Base-by-base conservation (phyloP, 78 protist species). In the Dictyostelium brefeldianum region DNA sequence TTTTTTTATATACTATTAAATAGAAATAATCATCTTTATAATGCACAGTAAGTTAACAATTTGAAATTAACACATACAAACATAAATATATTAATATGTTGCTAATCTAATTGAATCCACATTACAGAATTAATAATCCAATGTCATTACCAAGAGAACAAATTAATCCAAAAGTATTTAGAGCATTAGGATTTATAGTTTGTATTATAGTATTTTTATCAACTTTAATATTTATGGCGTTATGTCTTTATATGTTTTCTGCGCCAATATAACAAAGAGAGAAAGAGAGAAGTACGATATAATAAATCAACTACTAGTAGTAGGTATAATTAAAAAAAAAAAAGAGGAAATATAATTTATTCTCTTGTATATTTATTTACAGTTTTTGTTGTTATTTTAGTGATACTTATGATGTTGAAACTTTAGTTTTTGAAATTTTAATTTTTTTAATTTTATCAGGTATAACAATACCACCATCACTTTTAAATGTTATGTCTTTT, bases 141-240 rank as follows among this genome's bases (percentile, higher is more conserved):
- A 78, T 78, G 73, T 78, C 70, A 20, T 54, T 78, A 56, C 83
- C 83, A 17, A 78, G 83, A 54, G 83, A 78, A 20, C 83, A 78
- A 78, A 78, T 78, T 56, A 78, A 78, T 56, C 83, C 83, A 78
- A 78, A 78, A 56, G 83, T 78, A 20, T 78, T 78, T 78, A 78
- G 83, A 36, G 83, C 71, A 56, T 54, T 78, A 0, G 83, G 83
- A 14, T 50, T 78, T 78, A 56, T 78, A 29, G 83, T 78, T 27
- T 48, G 51, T 22, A 31, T 54, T 17, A 31, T 78, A 50, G 83
- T 78, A 27, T 51, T 78, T 11, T 20, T 78, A 27, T 36, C 83
- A 12, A 78, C 83, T 31, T 48, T 78, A 27, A 70, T 51, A 31
- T 78, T 78, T 18, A 54, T 78, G n/a, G 27, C 59, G 36, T 47